Conservation (phyloP, 345 rosid species). For the Gossypium bickii region DNA sequence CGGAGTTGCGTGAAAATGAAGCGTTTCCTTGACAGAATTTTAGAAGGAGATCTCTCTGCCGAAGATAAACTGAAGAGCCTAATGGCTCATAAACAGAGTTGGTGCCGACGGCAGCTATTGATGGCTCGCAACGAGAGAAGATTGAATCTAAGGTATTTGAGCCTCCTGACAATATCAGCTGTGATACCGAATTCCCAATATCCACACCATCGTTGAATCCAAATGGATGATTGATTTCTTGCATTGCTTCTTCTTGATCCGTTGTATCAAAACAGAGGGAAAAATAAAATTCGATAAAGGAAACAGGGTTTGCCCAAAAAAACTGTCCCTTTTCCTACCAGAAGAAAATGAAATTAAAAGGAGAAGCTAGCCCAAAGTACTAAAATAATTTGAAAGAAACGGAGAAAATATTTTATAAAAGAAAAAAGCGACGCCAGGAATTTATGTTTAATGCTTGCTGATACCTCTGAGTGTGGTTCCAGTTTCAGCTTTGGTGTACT, state of each 20-base stretch:
- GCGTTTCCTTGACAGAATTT: slow-evolving; percentile 44
- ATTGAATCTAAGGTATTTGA: slow-evolving; percentile 78
- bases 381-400: neutral
- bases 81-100: slow-evolving; percentile 37
- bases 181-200: slow-evolving; percentile 60
- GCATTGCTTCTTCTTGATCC: slow-evolving; percentile 35
- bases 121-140: slow-evolving; percentile 55
- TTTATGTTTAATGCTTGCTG: neutral
- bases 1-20: neutral
- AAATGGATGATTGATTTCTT: slow-evolving; percentile 28
- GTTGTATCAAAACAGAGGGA: neutral
- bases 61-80: slow-evolving; percentile 86
- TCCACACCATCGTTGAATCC: slow-evolving; percentile 23
- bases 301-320: slow-evolving; percentile 18
- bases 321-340: slow-evolving; percentile 27
- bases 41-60: slow-evolving; percentile 69
- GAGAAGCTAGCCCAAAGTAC: neutral
- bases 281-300: neutral
- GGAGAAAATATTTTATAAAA: neutral
- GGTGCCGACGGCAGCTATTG: slow-evolving; percentile 14
- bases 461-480: neutral
- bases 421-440: neutral
- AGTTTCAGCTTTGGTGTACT: slow-evolving; percentile 24
- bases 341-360: neutral
- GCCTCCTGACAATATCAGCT: slow-evolving; percentile 70